Conservation (phyloP, 2,329 filamentous ascomycete genomes). For the Colletotrichum endophyticum region DNA sequence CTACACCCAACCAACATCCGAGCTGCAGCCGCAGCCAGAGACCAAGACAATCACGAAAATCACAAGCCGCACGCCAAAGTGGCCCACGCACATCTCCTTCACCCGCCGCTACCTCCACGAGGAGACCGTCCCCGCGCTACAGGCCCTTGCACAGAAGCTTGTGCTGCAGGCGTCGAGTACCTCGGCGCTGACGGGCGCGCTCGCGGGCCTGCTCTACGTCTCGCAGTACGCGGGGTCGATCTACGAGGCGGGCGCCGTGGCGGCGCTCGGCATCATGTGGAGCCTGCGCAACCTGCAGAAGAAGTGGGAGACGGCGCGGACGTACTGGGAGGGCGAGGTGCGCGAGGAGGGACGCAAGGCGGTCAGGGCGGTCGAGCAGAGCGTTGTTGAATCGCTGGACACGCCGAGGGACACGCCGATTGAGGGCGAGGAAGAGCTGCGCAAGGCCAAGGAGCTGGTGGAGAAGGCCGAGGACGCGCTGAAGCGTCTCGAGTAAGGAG, state of each 20-base stretch:
- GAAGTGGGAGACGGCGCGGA: constrained; percentile 65
- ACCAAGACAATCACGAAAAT: not conserved
- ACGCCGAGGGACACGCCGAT: constrained; percentile 26
- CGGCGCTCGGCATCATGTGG: constrained; percentile 65
- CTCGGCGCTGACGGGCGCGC: constrained; percentile 63
- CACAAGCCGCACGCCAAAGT: constrained; percentile 45
- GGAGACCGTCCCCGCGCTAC: constrained; percentile 73
- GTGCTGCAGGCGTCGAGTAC: constrained; percentile 79
- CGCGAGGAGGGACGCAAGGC: constrained; percentile 70
- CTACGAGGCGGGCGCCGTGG: constrained; percentile 68
- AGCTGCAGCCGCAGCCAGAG: constrained; percentile 14
- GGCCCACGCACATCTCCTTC: constrained; percentile 77
- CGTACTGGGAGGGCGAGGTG: constrained; percentile 71
- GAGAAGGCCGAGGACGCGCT: constrained; percentile 55
- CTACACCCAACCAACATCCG: constrained; percentile 40
- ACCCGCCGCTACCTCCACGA: constrained; percentile 70
- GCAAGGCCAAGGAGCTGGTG: constrained; percentile 49
- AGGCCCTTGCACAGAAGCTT: constrained; percentile 74
- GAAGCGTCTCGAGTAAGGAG: constrained; percentile 46
- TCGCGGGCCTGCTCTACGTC: constrained; percentile 62
- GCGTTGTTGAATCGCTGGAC: constrained; percentile 52
- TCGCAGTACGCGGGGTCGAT: constrained; percentile 56
- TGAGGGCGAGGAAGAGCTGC: constrained; percentile 36
- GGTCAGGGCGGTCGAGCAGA: constrained; percentile 60
- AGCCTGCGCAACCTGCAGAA: constrained; percentile 64